Base-by-base conservation (phyloP, 441 rosid genomes). In the Adansonia rubrostipa region DNA sequence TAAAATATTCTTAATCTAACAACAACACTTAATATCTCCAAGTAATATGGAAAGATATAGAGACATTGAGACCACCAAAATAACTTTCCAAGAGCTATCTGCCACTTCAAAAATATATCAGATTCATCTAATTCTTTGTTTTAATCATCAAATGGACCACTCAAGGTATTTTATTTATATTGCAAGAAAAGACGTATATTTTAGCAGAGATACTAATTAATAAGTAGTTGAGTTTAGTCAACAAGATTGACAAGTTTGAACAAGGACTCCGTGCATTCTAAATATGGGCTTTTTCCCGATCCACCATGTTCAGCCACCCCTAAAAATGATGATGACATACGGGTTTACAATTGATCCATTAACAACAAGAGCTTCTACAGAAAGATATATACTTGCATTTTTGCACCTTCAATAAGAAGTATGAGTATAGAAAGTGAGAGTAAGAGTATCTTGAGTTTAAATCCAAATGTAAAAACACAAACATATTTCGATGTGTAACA, bases 1-100 rank as follows among this genome's bases (percentile, higher is more conserved):
- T 22, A 44, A 66, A 74, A 68, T 22, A 56, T 13, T 54, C 72
- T 65, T 48, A 42, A n/a, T 76, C 17, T 63, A 66, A 67, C 20
- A 69, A 77, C 20, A 44, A 74, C 20, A 73, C 76, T 44, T 77
- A 62, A 57, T 57, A 14, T 42, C 66, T 53, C 78, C 74, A 10
- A 58, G 61, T 76, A 15, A 65, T 11, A 11, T 48, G 58, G 70
- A 75, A 36, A 62, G 56, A 19, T 15, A 47, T 67, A 73, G 33
- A 51, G 77, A 60, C 50, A 44, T 14, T 53, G 9, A 71, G 33
- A 62, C 64, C 57, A 66, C 17, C 70, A 67, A 45, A 5, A 60
- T 9, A 60, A 77, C 70, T 42, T 50, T 78, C 61, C 50, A 40
- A 74, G 74, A 65, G 44, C 77, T 36, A 36, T 28, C 33, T 28